These are phyloP conservation scores for Phytophthora hibernalis DNA, from an alignment of 352 stramenopile genomes.

Conservation along the genomic window DNA sequence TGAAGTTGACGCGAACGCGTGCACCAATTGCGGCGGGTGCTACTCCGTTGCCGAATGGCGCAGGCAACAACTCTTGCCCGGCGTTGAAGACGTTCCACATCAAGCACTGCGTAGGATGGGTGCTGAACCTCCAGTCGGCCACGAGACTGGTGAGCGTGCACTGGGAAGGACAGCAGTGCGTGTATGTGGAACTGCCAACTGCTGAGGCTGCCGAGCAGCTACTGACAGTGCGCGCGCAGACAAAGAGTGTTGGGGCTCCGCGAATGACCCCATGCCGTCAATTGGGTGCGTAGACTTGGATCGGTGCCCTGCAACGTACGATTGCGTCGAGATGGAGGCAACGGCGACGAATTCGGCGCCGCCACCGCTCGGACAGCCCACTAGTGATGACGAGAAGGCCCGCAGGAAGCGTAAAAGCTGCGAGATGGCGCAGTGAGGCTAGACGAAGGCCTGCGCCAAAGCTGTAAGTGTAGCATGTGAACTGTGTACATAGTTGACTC, in stretches of 20 bases:
- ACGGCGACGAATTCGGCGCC: conserved; percentile 34
- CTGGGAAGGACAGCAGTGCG: conserved; percentile 58
- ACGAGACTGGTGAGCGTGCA: conserved; percentile 52
- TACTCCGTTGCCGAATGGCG: conserved; percentile 23
- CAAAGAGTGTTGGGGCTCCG: conserved; percentile 42
- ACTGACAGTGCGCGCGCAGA: conserved; percentile 42
- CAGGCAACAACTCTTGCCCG: conserved; percentile 23
- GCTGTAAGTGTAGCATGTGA: conserved; percentile 15
- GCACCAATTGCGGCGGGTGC: conserved; percentile 16
- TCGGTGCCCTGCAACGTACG: conserved; percentile 37
- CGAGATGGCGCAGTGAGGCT: conserved; percentile 38
- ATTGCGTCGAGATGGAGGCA: conserved; percentile 36
- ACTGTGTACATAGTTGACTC: conserved; percentile 20
- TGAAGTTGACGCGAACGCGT: conserved; percentile 64
- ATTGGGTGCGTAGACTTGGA: conserved; percentile 72
- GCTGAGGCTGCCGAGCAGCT: conserved; percentile 46
- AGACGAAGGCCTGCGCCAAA: conserved; percentile 3
- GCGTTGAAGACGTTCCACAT: conserved; percentile 78
- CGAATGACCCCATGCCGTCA: conserved; percentile 64
- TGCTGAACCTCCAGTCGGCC: conserved; percentile 50
- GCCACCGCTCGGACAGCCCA: conserved; percentile 20
- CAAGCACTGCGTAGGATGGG: conserved; percentile 71
- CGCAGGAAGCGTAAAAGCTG: conserved; percentile 46
- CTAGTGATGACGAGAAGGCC: conserved; percentile 39
- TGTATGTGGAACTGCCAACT: conserved; percentile 61